Base-by-base conservation (phyloP, 2,329 filamentous ascomycete species). In the Exophiala aquamarina region DNA sequence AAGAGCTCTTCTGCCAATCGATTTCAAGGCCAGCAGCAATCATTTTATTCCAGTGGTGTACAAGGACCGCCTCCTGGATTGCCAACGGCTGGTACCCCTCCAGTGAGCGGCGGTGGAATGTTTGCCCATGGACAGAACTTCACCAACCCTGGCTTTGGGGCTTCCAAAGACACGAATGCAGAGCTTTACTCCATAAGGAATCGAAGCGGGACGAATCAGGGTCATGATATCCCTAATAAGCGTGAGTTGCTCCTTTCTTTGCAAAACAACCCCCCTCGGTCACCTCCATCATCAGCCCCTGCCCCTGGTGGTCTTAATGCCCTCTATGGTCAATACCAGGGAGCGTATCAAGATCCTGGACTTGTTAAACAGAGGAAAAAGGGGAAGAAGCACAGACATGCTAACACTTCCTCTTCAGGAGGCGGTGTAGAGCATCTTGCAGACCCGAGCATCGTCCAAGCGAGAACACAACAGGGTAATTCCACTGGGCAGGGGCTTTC, bases 401-500 rank as follows among this genome's bases (percentile, higher is more conserved):
- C 90, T 93, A 95, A 96, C 89, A 96, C 92, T 92, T 95, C 91
- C 88, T 97, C 92, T 84, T 95, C 90, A 84, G 91, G 90, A 83
- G 89, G 89, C 88, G 91, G 89, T 79, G 84, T 96, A 92, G 91
- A 94, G 79, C 91, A 97, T 94, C 89, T 95, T 91, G 89, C 88
- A 81, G 91, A 97, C 89, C 92, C 92, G 81, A 95, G 89, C 82
- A 96, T 96, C 82, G 84, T 97, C 81, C 91, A 95, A 79, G 89
- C 89, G 73, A 89, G 91, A 81, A 87, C 95, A 81, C 91, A 94
- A 74, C 88, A 93, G 77, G 86, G 83, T 75, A 87, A 83, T 79
- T 83, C 83, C 73, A 84, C 86, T 80, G 85, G 87, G 72, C 89
- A 93, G 81, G 88, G 87, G 72, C 80, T 93, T 71, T 95, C 93